Evolutionary conservation across 2,329 filamentous ascomycete genomes (phyloP), one percentile per base, ranked within the genome.

Genomic region (Stagonosporopsis vannaccii): DNA sequence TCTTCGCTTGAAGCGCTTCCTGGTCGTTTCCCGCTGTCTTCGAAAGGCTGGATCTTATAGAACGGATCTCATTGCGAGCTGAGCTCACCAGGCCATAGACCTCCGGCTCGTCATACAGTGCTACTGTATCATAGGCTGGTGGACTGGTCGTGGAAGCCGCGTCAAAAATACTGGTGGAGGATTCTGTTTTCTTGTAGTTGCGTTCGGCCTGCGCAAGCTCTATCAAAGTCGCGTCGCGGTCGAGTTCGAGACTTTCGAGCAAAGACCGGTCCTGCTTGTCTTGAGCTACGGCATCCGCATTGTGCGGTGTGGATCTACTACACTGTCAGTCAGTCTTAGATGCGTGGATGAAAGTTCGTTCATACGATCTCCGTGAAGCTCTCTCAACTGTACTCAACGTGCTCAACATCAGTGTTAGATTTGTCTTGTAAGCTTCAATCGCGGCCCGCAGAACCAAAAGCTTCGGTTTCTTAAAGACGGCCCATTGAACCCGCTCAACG

Each of bases 301-400:
- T 23, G 2, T 50, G 39, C 36, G n/a, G 15, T n/a, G 12, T 19
- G 7, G 37, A 43, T 25, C 47, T 50, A 22, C 22, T 11, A 6
- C 20, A 44, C 3, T 7, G 32, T 46, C 20, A 46, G 43, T 12
- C 17, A 22, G 15, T 36, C 2, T n/a, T 25, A 15, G 11, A 17
- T 36, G 13, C 32, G 17, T 4, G 3, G 17, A n/a, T 12, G 19
- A 15, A 15, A 22, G 12, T 15, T n/a, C 3, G 4, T 12, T 9
- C 55, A 22, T 54, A 61, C 60, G 32, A 33, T 25, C 47, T 53
- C 19, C 65, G 48, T 33, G 54, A 45, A 3, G 58, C 60, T 48
- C 62, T 65, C 37, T 68, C 60, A n/a, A 59, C 60, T n/a, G 57
- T 67, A 22, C 63, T 62, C 15, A 68, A 46, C 6, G 65, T 67